phyloP scores from a whole-genome alignment of 495 filamentous ascomycete genomes.

The Platismatia glauca region DNA sequence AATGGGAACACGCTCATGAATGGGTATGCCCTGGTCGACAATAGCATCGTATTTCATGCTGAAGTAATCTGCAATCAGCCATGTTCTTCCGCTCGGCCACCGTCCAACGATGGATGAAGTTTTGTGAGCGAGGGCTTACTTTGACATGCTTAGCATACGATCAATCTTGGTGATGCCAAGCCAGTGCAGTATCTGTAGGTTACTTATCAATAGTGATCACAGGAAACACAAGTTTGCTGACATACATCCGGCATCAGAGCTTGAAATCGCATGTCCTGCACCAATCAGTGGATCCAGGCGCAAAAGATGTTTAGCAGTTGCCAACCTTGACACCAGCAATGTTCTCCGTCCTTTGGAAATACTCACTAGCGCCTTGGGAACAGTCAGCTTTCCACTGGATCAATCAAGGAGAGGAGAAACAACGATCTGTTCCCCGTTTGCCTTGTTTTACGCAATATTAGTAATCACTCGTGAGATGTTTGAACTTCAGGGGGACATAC shows the following conservation, averaged over 20 bases:
- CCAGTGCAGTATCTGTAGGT: conserved; percentile 78
- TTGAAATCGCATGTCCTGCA: conserved; percentile 88
- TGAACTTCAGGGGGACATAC: conserved; percentile 34
- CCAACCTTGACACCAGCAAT: conserved; percentile 79
- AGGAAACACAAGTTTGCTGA: conserved; percentile 5
- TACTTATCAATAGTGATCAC: conserved; percentile 18
- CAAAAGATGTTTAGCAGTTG: conserved; percentile 14
- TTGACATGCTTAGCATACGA: conserved; percentile 96
- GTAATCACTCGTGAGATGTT: not conserved
- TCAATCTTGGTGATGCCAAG: conserved; percentile 98
- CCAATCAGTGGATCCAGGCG: not conserved
- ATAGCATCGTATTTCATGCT: conserved; percentile 99
- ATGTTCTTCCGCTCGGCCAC: not conserved
- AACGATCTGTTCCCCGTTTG: conserved; percentile 27
- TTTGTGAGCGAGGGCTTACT: conserved; percentile 46
- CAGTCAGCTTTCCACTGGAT: not conserved
- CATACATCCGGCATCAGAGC: conserved; percentile 86
- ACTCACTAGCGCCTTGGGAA: conserved; percentile 72
- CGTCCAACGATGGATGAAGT: not conserved
- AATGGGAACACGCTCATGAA: conserved; percentile 85
- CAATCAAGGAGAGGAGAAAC: not conserved
- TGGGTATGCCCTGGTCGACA: conserved; percentile 89
- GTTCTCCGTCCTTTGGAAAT: conserved; percentile 93
- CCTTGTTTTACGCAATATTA: conserved; percentile 17
- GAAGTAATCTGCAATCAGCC: not conserved